A percentile compares a stretch with the other conserved stretches of the same genome.
These are phyloP conservation scores for Aureobasidium vineae DNA, from an alignment of 2,329 filamentous ascomycete genomes.

Conservation along the genomic window DNA sequence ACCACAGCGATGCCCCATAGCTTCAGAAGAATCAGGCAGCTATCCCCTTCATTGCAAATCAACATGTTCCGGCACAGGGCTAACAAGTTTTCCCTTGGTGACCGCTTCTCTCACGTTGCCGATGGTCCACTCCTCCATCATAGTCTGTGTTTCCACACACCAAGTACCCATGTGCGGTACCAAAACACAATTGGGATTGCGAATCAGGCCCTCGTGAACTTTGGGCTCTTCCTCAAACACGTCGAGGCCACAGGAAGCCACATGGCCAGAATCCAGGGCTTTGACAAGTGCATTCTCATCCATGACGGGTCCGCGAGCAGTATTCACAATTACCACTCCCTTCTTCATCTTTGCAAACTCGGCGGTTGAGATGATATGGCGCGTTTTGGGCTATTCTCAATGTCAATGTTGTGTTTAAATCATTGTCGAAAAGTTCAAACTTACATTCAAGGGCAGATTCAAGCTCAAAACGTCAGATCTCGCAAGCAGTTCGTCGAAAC, in stretches of 20 bases:
- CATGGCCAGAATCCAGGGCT: conserved; percentile 67
- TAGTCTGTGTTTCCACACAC: conserved; percentile 63
- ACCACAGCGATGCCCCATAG: too few species aligned
- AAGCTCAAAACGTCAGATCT: conserved; percentile 74
- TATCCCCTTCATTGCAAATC: not conserved
- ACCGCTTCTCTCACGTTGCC: conserved; percentile 66
- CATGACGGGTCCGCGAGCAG: conserved; percentile 77
- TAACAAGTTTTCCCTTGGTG: conserved; percentile 61
- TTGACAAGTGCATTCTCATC: conserved; percentile 76
- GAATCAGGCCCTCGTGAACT: conserved; percentile 68
- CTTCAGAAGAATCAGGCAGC: too few species aligned
- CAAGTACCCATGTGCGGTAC: conserved; percentile 86
- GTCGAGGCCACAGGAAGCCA: conserved; percentile 71
- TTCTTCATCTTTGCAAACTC: conserved; percentile 77
- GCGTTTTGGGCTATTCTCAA: conserved; percentile 51
- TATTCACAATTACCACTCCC: conserved; percentile 76
- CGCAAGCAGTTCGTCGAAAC: conserved; percentile 68
- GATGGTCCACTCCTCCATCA: conserved; percentile 73
- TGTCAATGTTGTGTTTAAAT: not conserved
- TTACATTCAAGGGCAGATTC: conserved; percentile 77
- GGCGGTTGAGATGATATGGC: conserved; percentile 68
- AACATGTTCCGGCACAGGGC: conserved; percentile 70
- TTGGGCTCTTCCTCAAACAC: conserved; percentile 80
- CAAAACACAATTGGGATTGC: conserved; percentile 69
- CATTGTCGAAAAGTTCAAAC: conserved; percentile 37